Conservation (phyloP, 2,329 filamentous ascomycete genomes). For the Ascochyta koolunga region DNA sequence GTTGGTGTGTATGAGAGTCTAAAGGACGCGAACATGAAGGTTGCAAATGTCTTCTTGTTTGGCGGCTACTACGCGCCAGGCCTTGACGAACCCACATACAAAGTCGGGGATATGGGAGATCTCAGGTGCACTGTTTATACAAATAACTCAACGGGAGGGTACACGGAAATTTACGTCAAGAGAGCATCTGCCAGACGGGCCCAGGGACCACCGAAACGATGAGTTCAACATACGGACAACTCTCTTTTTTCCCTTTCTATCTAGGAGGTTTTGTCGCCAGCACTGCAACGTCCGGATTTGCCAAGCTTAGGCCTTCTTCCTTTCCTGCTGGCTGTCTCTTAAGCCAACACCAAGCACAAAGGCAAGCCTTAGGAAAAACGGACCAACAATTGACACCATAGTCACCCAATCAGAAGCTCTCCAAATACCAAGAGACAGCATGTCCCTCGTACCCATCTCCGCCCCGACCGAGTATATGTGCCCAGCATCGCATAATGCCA, state of each 20-base stretch:
- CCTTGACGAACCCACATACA: background rate
- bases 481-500: slow-evolving; percentile 75
- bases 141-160: background rate
- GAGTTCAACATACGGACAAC: background rate
- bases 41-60: background rate
- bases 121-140: background rate
- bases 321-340: slow-evolving; percentile 20
- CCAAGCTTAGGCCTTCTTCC: slow-evolving; percentile 2
- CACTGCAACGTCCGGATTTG: background rate
- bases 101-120: background rate
- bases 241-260: background rate
- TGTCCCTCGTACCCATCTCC: slow-evolving; percentile 37
- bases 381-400: slow-evolving; percentile 40
- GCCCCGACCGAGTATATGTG: slow-evolving; percentile 62
- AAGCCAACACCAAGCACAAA: slow-evolving; percentile 48
- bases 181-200: background rate
- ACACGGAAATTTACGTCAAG: background rate
- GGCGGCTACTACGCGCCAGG: background rate
- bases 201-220: background rate
- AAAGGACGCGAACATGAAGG: slow-evolving; percentile 11
- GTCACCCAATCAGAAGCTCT: slow-evolving; percentile 49
- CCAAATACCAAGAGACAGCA: slow-evolving; percentile 40
- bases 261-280: background rate
- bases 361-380: slow-evolving; percentile 40
- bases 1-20: background rate